Base-by-base conservation (phyloP, 495 filamentous ascomycete species). In the Bathelium albidoporum region DNA sequence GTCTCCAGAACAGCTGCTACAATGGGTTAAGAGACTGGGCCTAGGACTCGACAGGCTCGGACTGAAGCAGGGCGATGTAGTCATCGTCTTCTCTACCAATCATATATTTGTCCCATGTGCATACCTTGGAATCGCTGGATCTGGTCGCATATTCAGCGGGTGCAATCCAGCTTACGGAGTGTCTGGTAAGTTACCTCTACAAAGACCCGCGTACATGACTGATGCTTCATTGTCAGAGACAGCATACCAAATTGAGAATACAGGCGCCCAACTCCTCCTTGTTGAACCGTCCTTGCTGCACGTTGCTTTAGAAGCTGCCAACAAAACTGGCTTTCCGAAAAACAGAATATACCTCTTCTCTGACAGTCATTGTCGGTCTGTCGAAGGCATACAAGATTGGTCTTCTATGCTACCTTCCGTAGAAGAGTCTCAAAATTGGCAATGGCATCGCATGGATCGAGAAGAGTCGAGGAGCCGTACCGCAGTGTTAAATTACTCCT, bases 281-380 rank as follows among this genome's bases (percentile, higher is more conserved):
- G 74, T 72, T 2, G 70, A 74, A 62, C 74, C 76, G 28, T 45
- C 44, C 59, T 74, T 82, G 10, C 62, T 73, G 3, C 41, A 63
- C 16, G 66, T 67, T 10, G 66, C 71, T 1, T 65, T 75, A 2
- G 76, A 76, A 63, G 81, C 82, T 1, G 79, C 81, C 0, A 41
- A 70, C 24, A 66, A 75, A 41, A 70, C 72, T 1, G 75, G 73
- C 0, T 65, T 84, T 43, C 65, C 71, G 0, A 70, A 62, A n/a
- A 66, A 78, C 16, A 70, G 67, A 11, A 78, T 85, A 22, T 84
- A 77, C 65, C 75, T 82, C 24, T 85, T 84, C 69, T 77, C 76
- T 52, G 80, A 79, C 65, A 66, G 68, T 1, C 52, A 68, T n/a
- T 66, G 64, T 20, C 24, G 58, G 9, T 24, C 63, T 10, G 44